Percentiles rank a stretch among this genome's conserved stretches.
Evolutionary conservation across 176 grass and related monocot species (phyloP).

Genomic region (Thinopyrum elongatum): DNA sequence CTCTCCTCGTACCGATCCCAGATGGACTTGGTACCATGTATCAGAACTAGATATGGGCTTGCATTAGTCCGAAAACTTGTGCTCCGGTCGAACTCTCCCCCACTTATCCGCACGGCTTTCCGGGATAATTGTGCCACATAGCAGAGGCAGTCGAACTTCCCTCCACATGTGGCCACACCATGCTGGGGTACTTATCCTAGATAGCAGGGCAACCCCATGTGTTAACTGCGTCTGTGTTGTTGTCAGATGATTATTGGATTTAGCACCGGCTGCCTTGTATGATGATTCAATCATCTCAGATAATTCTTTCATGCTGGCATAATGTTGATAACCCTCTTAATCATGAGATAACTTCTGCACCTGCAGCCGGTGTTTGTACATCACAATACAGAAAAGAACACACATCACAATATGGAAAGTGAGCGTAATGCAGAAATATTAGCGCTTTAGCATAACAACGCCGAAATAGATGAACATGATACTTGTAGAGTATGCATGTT

Average conservation of each 20-base stretch:
- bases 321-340: not conserved
- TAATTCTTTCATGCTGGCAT: not conserved
- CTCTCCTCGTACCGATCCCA: constrained; percentile 20
- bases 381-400: constrained; percentile 12
- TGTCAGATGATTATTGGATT: too few relatives aligned
- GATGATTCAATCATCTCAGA: too few relatives aligned
- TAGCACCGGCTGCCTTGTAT: not conserved
- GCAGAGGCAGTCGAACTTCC: not conserved
- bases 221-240: too few relatives aligned
- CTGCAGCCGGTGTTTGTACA: constrained; percentile 23
- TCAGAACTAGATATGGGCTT: not conserved
- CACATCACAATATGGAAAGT: not conserved
- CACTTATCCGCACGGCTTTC: too few relatives aligned
- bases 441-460: not conserved
- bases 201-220: too few relatives aligned
- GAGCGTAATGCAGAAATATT: not conserved
- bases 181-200: not conserved
- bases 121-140: too few relatives aligned
- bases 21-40: not conserved
- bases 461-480: not conserved
- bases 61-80: not conserved
- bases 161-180: not conserved
- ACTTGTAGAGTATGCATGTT: not conserved
- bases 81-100: not conserved
- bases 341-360: not conserved